Evolutionary conservation across 23 red algal genomes (phyloP).

Genomic region (Porphyridium purpureum): DNA sequence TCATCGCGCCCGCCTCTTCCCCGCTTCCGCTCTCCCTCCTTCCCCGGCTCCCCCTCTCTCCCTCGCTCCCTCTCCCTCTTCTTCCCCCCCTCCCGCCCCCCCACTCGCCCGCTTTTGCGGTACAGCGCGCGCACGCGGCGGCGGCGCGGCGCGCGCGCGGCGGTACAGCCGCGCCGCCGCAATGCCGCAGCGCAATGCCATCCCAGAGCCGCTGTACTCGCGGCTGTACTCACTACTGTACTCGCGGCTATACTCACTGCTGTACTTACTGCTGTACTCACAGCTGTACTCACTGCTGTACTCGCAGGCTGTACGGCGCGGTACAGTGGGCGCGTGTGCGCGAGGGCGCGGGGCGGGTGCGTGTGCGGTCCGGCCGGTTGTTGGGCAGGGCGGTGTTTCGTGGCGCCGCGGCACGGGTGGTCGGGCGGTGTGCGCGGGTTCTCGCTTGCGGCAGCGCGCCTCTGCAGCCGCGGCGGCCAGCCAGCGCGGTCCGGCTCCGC

Average conservation of each 20-base stretch:
- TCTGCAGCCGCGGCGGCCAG: no score
- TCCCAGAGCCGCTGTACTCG: background rate
- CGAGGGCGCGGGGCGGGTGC: no score
- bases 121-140: background rate
- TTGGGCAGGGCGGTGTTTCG: no score
- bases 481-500: no score
- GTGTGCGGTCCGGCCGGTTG: no score
- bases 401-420: no score
- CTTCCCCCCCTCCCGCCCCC: background rate
- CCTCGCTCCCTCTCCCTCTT: background rate
- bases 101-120: slow-evolving; percentile 1
- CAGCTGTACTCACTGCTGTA: slow-evolving; percentile 1
- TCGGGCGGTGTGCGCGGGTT: no score
- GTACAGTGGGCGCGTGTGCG: no score
- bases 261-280: background rate
- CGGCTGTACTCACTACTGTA: no score
- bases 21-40: background rate
- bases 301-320: no score
- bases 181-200: background rate
- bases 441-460: no score
- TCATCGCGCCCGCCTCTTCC: slow-evolving; percentile 21
- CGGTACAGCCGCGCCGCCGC: background rate
- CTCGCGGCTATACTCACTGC: no score
- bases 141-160: background rate
- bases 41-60: slow-evolving; percentile 1